A percentile compares a stretch with the other conserved stretches of the same genome.
phyloP scores from a whole-genome alignment of 208 protist species.

The Crithidia acanthocephali region DNA sequence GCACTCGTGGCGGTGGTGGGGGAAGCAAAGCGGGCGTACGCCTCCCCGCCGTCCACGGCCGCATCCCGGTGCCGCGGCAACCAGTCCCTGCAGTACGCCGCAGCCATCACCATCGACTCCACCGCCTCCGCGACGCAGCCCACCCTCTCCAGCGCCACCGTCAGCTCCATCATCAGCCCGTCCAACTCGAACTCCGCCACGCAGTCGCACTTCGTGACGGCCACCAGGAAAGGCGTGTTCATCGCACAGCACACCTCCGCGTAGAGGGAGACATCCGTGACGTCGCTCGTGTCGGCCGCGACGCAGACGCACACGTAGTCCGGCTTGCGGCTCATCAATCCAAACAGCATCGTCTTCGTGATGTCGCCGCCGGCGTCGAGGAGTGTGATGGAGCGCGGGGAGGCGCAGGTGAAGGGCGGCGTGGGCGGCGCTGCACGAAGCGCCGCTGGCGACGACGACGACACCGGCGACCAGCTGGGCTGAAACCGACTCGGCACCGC shows the following conservation, averaged over 20 bases:
- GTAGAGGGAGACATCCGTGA: conserved; percentile 67
- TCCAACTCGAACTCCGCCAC: conserved; percentile 93
- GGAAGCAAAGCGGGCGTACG: neutral
- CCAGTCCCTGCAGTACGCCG: conserved; percentile 35
- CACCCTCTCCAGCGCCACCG: conserved; percentile 45
- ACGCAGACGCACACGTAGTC: conserved; percentile 91
- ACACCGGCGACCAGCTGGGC: conserved; percentile 2
- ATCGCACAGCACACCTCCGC: conserved; percentile 94
- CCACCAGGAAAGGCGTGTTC: conserved; percentile 90
- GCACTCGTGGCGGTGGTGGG: neutral
- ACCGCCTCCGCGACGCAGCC: conserved; percentile 53
- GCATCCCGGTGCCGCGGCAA: conserved; percentile 37
- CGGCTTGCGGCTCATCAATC: conserved; percentile 92
- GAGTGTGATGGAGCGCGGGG: conserved; percentile 47
- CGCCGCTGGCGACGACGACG: no score
- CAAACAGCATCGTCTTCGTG: conserved; percentile 87
- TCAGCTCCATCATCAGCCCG: conserved; percentile 86
- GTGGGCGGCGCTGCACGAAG: conserved; percentile 10
- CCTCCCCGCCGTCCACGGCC: conserved; percentile 37
- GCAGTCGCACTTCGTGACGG: conserved; percentile 96
- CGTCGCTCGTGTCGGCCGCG: conserved; percentile 45
- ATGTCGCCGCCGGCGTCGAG: conserved; percentile 86
- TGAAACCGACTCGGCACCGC: conserved; percentile 4
- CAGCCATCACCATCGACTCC: conserved; percentile 30
- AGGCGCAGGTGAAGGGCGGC: conserved; percentile 27